Percentiles rank a stretch among this genome's conserved stretches.
These are phyloP conservation scores for Microstegium vimineum DNA, from an alignment of 176 grass and related monocot genomes.

Conservation along the genomic window DNA sequence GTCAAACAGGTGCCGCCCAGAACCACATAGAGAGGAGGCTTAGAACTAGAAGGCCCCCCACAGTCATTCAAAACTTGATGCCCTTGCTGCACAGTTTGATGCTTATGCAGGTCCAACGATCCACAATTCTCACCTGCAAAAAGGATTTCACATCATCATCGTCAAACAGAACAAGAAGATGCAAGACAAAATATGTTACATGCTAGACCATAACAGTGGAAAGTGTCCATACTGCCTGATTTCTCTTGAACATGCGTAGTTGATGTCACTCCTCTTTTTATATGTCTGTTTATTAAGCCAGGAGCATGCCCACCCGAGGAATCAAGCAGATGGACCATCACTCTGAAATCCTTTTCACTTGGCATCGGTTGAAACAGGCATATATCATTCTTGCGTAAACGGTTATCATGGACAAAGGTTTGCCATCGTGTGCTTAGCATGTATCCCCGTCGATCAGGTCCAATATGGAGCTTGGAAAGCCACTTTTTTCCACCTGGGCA, in stretches of 20 bases:
- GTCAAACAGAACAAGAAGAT: background rate
- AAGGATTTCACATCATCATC: background rate
- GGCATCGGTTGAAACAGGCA: background rate
- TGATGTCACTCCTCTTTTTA: background rate
- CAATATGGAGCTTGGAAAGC: background rate
- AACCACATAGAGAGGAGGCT: background rate
- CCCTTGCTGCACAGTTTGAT: background rate
- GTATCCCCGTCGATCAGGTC: background rate
- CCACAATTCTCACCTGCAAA: background rate
- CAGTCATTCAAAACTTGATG: background rate
- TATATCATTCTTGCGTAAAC: background rate
- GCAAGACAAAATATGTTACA: background rate
- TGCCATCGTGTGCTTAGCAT: background rate
- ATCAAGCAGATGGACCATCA: background rate
- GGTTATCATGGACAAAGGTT: background rate
- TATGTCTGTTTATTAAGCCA: background rate
- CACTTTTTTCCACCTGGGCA: background rate
- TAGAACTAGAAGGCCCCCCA: background rate
- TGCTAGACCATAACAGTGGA: background rate
- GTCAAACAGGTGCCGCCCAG: background rate
- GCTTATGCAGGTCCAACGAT: background rate
- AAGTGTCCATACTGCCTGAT: background rate
- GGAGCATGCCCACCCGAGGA: background rate
- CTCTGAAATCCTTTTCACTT: background rate
- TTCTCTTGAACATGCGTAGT: background rate